These are phyloP conservation scores for Vaccinium darrowii DNA, from an alignment of 148 eudicot species.

Conservation along the genomic window DNA sequence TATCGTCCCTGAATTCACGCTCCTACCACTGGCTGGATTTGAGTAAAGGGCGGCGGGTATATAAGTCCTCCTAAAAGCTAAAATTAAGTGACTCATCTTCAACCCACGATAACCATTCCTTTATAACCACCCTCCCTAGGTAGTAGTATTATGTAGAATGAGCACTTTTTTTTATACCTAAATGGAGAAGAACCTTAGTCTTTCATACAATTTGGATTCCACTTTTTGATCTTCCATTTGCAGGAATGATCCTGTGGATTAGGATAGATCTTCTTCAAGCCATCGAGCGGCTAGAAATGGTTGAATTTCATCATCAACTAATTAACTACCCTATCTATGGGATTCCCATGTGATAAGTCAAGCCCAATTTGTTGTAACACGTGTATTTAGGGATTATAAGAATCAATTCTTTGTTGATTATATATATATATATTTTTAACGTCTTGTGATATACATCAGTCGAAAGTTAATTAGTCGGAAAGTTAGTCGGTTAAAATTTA, in stretches of 20 bases:
- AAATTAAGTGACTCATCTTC: too few relatives aligned
- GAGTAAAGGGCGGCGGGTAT: too few relatives aligned
- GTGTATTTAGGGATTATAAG: background rate
- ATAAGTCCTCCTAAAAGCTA: too few relatives aligned
- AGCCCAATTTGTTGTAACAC: background rate
- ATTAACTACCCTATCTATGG: background rate
- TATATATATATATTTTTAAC: too few relatives aligned
- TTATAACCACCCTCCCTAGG: too few relatives aligned
- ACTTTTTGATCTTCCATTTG: slow-evolving; percentile 2
- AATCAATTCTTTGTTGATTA: too few relatives aligned
- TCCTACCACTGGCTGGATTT: too few relatives aligned
- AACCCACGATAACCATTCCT: too few relatives aligned
- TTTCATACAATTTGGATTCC: slow-evolving; percentile 10
- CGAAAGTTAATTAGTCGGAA: too few relatives aligned
- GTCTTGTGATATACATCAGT: too few relatives aligned
- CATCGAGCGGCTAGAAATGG: background rate
- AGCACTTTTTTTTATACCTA: background rate
- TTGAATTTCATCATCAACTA: background rate
- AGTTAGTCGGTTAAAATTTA: too few relatives aligned
- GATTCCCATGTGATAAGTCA: slow-evolving; percentile 9
- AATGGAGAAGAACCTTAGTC: background rate
- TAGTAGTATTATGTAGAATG: background rate
- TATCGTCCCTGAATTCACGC: too few relatives aligned
- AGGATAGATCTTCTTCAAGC: background rate
- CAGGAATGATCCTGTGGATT: slow-evolving; percentile 6